Base-by-base conservation (phyloP, 2,329 filamentous ascomycete genomes). In the Colletotrichum shisoi region DNA sequence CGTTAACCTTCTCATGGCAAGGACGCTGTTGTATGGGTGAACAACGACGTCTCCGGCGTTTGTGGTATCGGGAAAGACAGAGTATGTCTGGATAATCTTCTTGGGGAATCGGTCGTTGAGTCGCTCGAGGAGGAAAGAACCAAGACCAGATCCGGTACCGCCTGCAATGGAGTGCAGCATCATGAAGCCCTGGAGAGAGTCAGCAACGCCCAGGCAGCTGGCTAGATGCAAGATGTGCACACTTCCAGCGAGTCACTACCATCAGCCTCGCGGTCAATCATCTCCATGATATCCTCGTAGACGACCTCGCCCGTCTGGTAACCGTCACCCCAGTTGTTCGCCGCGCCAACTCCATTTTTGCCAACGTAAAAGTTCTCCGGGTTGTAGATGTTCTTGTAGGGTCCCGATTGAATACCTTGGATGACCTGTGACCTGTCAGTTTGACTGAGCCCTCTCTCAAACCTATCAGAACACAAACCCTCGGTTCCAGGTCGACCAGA, bases 341-440 rank as follows among this genome's bases (percentile, higher is more conserved):
- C 95, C 7, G 95, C 95, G 52, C 95, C 95, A 62, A 92, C 89
- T 65, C 95, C 95, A 80, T 94, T 91, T 78, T 97, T 96, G 73
- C 94, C 93, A 60, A 98, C 88, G 77, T 96, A 99, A 81, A 98
- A 97, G 83, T 99, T 99, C 80, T 99, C 95, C 0, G 95, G 95
- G 77, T 99, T 99, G 86, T 99, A 99, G 68, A 99, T 99, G 78
- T 99, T 98, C 79, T 91, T 93, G 83, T 99, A 99, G 0, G 94
- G 90, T 1, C 95, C 93, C 11, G 90, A 91, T 81, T 98, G 94
- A 72, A 99, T 99, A 69, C 89, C 84, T 76, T 98, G 91, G 75
- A 99, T 91, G 70, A 98, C 91, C 89, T 83, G 70, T 13, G 34
- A 9, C 12, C n/a, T 9, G 17, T 64, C 57, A 68, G 60, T 31